These are phyloP conservation scores for Apiosordaria backusii DNA, from an alignment of 495 filamentous ascomycete species.

Conservation along the genomic window DNA sequence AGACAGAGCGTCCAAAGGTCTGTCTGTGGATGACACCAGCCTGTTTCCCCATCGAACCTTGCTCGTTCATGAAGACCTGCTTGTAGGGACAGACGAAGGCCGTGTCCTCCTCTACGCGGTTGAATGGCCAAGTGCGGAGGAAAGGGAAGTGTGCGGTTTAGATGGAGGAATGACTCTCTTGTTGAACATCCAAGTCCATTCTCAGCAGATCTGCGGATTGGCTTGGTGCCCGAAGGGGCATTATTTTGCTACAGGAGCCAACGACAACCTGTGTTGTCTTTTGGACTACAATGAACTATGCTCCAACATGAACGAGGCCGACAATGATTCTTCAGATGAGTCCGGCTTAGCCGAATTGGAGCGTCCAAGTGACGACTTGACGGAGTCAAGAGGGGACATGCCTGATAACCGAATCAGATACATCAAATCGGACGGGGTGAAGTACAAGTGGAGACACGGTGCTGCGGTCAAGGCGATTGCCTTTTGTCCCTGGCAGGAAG, in stretches of 20 bases:
- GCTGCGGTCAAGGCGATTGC: slow-evolving; percentile 96
- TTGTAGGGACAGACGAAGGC: slow-evolving; percentile 86
- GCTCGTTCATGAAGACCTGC: slow-evolving; percentile 69
- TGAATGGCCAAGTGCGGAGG: slow-evolving; percentile 69
- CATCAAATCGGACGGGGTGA: slow-evolving; percentile 52
- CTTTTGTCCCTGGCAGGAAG: slow-evolving; percentile 92
- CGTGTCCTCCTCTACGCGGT: slow-evolving; percentile 83
- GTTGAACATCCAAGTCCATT: slow-evolving; percentile 73
- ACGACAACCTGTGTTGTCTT: slow-evolving; percentile 84
- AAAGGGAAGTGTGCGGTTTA: slow-evolving; percentile 58
- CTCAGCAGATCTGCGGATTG: slow-evolving; percentile 88
- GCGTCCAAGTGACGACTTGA: not conserved
- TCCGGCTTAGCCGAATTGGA: not conserved
- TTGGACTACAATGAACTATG: slow-evolving; percentile 58
- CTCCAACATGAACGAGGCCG: not conserved
- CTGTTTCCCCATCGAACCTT: slow-evolving; percentile 11
- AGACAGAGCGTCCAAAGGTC: slow-evolving; percentile 37
- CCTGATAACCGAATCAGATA: slow-evolving; percentile 19
- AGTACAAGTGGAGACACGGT: slow-evolving; percentile 70
- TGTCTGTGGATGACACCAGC: slow-evolving; percentile 23
- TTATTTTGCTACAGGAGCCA: slow-evolving; percentile 82
- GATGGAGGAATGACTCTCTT: slow-evolving; percentile 74
- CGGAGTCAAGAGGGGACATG: not conserved
- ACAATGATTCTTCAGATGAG: not conserved
- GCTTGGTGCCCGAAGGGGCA: slow-evolving; percentile 77